Conservation (phyloP, 495 filamentous ascomycete species). For the Pseudoneurospora amorphoporcata region DNA sequence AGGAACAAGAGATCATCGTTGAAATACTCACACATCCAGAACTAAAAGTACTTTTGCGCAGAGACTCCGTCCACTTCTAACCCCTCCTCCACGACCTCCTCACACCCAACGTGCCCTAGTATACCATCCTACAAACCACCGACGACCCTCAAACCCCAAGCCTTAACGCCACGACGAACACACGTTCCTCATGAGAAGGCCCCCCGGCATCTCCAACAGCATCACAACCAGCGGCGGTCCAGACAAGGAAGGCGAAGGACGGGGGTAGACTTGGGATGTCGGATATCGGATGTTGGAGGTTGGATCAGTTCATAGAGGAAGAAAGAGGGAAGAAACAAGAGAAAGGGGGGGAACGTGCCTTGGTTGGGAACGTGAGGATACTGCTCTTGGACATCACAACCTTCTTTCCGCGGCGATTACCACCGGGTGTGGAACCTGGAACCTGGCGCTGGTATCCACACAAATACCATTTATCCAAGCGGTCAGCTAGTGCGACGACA, state of each 20-base stretch:
- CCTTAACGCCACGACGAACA: not conserved
- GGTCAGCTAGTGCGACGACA: not conserved
- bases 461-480: not conserved
- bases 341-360: not conserved
- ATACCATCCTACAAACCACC: not conserved
- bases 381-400: not conserved
- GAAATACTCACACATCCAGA: too few relatives aligned
- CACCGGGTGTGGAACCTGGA: not conserved
- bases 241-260: not conserved
- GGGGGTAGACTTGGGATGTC: not conserved
- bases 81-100: not conserved
- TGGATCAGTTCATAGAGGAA: not conserved
- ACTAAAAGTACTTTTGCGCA: too few relatives aligned
- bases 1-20: too few relatives aligned
- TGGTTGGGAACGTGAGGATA: not conserved
- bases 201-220: not conserved
- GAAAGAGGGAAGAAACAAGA: not conserved
- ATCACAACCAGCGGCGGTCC: not conserved
- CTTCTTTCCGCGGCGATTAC: not conserved
- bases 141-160: not conserved
- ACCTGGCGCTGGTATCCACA: not conserved
- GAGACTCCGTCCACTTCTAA: not conserved
- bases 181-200: not conserved
- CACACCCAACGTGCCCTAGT: not conserved
- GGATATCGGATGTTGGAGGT: not conserved